phyloP scores from a whole-genome alignment of 1,284 basidiomycete species.

The Abortiporus biennis region DNA sequence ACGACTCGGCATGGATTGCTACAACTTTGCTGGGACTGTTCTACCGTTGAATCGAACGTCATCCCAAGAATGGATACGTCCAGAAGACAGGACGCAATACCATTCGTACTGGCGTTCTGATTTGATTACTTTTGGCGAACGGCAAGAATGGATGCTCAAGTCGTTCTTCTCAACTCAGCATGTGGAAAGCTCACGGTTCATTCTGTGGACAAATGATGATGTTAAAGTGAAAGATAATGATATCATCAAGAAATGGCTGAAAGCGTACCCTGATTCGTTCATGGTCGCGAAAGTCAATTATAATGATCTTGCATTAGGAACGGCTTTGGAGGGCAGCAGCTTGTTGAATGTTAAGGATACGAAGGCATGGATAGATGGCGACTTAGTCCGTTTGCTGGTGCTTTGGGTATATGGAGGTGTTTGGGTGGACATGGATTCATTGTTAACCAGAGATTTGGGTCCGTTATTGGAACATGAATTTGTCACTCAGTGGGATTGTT shows the following conservation, averaged over 20 bases:
- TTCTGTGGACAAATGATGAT: conserved; percentile 87
- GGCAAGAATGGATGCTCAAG: conserved; percentile 85
- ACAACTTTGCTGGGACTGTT: conserved; percentile 80
- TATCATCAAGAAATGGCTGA: conserved; percentile 57
- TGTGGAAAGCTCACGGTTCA: conserved; percentile 51
- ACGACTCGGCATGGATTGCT: conserved; percentile 79
- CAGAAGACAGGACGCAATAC: conserved; percentile 53
- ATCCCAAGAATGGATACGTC: conserved; percentile 12
- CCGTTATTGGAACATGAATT: conserved; percentile 89
- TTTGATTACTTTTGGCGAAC: conserved; percentile 66
- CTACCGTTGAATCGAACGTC: conserved; percentile 5
- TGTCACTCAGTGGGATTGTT: conserved; percentile 95
- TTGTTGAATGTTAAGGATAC: conserved; percentile 59
- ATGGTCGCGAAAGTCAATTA: conserved; percentile 66
- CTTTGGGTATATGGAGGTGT: conserved; percentile 88
- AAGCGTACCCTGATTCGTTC: conserved; percentile 65
- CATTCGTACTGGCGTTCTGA: conserved; percentile 92
- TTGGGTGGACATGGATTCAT: conserved; percentile 95
- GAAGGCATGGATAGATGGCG: conserved; percentile 91
- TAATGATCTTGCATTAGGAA: conserved; percentile 61
- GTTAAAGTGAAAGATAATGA: conserved; percentile 42
- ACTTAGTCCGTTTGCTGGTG: conserved; percentile 78
- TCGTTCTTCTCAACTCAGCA: conserved; percentile 91
- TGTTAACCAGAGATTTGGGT: conserved; percentile 78
- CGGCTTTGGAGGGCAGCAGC: conserved; percentile 61